Evolutionary conservation across 768 basidiomycete species (phyloP).

Genomic region (Thelephora ganbajun): DNA sequence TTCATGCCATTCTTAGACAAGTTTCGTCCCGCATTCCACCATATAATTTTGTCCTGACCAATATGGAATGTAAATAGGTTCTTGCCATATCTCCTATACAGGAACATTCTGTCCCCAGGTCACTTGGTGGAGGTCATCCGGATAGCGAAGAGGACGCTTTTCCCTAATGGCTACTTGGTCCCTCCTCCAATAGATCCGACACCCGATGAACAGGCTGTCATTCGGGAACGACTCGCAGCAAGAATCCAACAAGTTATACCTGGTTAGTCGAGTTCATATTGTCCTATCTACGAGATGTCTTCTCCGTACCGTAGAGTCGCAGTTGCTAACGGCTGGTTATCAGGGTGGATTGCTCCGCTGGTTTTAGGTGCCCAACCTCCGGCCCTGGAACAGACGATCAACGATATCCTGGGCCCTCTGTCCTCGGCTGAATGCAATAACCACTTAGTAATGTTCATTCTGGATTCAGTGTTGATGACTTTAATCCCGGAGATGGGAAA

Average conservation of each 20-base stretch:
- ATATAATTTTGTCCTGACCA: background rate
- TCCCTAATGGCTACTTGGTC: slow-evolving; percentile 82
- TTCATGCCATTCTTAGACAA: slow-evolving; percentile 45
- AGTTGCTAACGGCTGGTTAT: background rate
- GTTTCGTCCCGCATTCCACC: slow-evolving; percentile 20
- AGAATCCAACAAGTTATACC: slow-evolving; percentile 30
- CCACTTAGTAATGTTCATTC: slow-evolving; percentile 58
- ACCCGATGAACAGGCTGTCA: slow-evolving; percentile 52
- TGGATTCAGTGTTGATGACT: slow-evolving; percentile 58
- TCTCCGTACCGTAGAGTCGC: background rate
- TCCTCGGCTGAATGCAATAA: slow-evolving; percentile 57
- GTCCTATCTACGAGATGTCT: background rate
- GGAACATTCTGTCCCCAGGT: slow-evolving; percentile 34
- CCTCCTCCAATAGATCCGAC: slow-evolving; percentile 63
- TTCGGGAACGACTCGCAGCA: slow-evolving; percentile 29
- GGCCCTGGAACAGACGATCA: slow-evolving; percentile 26
- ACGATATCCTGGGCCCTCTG: slow-evolving; percentile 45
- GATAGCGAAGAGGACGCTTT: slow-evolving; percentile 54
- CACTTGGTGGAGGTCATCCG: slow-evolving; percentile 41
- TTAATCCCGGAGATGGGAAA: slow-evolving; percentile 71
- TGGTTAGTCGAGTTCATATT: slow-evolving; percentile 16
- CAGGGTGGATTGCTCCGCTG: slow-evolving; percentile 26
- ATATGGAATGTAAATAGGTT: slow-evolving; percentile 29
- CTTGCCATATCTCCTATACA: slow-evolving; percentile 52
- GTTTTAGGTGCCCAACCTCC: slow-evolving; percentile 41